phyloP scores from a whole-genome alignment of 179 eudicot species.

The Beta lomatogona region DNA sequence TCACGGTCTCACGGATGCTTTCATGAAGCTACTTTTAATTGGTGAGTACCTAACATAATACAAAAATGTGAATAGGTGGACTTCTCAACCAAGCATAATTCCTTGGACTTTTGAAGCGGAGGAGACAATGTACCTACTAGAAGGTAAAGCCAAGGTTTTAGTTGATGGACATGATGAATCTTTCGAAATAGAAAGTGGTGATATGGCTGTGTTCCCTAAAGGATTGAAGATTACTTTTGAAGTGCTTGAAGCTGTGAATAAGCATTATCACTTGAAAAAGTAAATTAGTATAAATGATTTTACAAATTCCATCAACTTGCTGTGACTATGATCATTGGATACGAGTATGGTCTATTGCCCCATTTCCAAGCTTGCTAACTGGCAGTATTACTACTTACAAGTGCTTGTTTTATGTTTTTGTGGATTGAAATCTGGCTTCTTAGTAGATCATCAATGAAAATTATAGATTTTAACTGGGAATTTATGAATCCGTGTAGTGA shows the following conservation, averaged over 20 bases:
- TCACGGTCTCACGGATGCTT: background rate
- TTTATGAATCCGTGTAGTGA: background rate
- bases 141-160: constrained; percentile 87
- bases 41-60: background rate
- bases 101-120: constrained; percentile 88
- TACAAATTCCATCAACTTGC: too few species aligned
- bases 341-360: background rate
- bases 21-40: background rate
- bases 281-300: constrained; percentile 11
- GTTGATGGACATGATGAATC: constrained; percentile 80
- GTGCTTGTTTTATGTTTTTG: background rate
- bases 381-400: background rate
- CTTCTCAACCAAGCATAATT: constrained; percentile 82
- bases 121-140: constrained; percentile 85
- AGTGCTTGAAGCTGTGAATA: constrained; percentile 79
- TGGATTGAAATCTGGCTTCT: background rate
- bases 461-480: background rate
- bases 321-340: background rate
- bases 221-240: constrained; percentile 98
- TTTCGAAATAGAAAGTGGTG: constrained; percentile 81
- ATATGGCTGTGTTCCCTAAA: constrained; percentile 82
- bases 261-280: constrained; percentile 70
- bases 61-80: constrained; percentile 55
- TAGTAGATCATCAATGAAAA: background rate
- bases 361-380: background rate